A percentile compares a stretch with the other conserved stretches of the same genome.
phyloP scores from a whole-genome alignment of 1,139 yeast genomes.

The Kodamaea sp. region DNA sequence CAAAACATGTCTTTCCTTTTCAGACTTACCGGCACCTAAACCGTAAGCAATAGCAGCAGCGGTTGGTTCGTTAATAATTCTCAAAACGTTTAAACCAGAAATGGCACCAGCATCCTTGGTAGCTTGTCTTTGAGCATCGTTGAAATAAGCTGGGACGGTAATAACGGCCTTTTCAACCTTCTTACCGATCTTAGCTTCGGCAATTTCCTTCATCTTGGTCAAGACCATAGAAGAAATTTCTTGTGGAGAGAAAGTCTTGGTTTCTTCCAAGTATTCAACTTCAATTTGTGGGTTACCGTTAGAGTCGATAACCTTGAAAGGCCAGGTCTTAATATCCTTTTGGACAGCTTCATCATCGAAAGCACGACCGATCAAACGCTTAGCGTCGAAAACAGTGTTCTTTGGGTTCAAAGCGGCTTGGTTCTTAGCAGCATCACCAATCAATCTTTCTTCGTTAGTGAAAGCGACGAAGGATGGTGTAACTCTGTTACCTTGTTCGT shows the following conservation, averaged over 20 bases:
- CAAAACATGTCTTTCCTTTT: conserved; percentile 83
- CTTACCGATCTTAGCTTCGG: conserved; percentile 93
- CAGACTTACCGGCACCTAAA: conserved; percentile 90
- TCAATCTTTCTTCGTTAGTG: conserved; percentile 95
- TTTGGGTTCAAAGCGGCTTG: conserved; percentile 97
- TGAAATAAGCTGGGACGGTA: conserved; percentile 96
- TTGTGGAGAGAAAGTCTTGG: conserved; percentile 94
- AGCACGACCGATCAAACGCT: conserved; percentile 96
- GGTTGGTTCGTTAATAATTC: conserved; percentile 97
- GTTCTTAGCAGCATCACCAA: conserved; percentile 99
- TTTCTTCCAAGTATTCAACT: conserved; percentile 92
- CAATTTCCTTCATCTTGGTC: conserved; percentile 97
- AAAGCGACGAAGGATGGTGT: conserved; percentile 98
- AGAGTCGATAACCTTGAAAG: conserved; percentile 86
- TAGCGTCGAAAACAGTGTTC: conserved; percentile 96
- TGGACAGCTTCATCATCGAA: conserved; percentile 88
- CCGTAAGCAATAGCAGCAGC: conserved; percentile 99
- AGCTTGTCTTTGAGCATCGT: conserved; percentile 97
- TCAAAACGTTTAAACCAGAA: conserved; percentile 92
- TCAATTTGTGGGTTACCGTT: conserved; percentile 87
- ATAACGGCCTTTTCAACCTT: conserved; percentile 92
- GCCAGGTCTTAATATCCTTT: conserved; percentile 96
- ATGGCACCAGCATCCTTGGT: conserved; percentile 98
- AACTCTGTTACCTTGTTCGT: conserved; percentile 99
- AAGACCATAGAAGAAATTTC: conserved; percentile 96